Evolutionary conservation across 768 basidiomycete genomes (phyloP).

Genomic region (Agaricus sinodeliciosus): DNA sequence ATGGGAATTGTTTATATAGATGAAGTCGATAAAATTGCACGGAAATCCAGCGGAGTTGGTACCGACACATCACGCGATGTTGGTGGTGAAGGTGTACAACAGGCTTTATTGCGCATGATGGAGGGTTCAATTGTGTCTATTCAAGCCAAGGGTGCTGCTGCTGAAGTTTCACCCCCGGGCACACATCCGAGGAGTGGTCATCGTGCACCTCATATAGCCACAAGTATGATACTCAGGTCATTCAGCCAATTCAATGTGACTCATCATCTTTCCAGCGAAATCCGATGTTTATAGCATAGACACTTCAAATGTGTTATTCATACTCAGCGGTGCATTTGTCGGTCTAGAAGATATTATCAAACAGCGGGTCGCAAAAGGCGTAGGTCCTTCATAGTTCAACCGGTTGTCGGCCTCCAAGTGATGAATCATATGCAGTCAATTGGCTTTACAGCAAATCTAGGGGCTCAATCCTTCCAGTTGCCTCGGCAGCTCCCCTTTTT

Average conservation of each 20-base stretch:
- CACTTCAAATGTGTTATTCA: constrained; percentile 91
- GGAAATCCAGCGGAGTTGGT: constrained; percentile 44
- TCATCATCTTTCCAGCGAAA: constrained; percentile 29
- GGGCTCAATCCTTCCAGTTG: constrained; percentile 26
- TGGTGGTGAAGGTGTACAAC: constrained; percentile 94
- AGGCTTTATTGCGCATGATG: constrained; percentile 88
- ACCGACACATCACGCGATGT: constrained; percentile 79
- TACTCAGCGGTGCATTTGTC: constrained; percentile 92
- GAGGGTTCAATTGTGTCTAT: constrained; percentile 86
- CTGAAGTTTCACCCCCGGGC: constrained; percentile 41
- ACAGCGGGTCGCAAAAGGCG: constrained; percentile 77
- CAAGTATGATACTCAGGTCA: constrained; percentile 21
- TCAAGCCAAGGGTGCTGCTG: constrained; percentile 61
- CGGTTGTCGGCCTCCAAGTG: background rate
- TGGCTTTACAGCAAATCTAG: constrained; percentile 54
- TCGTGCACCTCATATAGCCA: constrained; percentile 34
- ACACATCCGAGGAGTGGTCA: constrained; percentile 44
- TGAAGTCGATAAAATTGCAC: constrained; percentile 91
- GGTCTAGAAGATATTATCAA: constrained; percentile 82
- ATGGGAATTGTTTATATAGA: constrained; percentile 96
- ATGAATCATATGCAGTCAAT: constrained; percentile 58
- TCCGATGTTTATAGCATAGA: constrained; percentile 73
- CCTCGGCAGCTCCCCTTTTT: constrained; percentile 56
- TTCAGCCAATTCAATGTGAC: background rate
- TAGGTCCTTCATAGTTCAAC: constrained; percentile 30